Evolutionary conservation across 768 basidiomycete genomes (phyloP).

Genomic region (Termitomyces sp.): DNA sequence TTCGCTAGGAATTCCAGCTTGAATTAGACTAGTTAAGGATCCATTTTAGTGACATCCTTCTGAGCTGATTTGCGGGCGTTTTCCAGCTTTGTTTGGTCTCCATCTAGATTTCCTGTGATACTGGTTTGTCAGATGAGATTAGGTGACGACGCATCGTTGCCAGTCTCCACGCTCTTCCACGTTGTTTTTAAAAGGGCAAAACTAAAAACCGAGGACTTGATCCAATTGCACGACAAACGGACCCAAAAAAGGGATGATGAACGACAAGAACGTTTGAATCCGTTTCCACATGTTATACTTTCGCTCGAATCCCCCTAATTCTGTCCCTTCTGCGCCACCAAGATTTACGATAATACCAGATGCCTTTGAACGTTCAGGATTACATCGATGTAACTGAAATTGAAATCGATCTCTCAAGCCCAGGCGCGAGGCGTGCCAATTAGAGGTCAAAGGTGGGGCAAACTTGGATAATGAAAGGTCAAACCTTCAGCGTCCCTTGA

Average conservation of each 20-base stretch:
- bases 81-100: not conserved
- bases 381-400: not conserved
- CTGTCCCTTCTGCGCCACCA: not conserved
- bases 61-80: not conserved
- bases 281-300: not conserved
- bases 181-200: not conserved
- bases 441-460: not conserved
- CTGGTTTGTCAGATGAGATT: not conserved
- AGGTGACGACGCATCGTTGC: not conserved
- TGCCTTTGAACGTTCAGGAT: not conserved
- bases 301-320: not conserved
- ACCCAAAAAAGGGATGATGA: not conserved
- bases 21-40: slow-evolving; percentile 4
- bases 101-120: not conserved
- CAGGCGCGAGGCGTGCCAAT: not conserved
- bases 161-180: not conserved
- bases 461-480: not conserved
- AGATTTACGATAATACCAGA: not conserved
- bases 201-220: not conserved
- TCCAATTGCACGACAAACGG: not conserved
- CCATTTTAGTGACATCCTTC: not conserved
- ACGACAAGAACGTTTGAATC: not conserved
- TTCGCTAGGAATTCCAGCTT: not conserved
- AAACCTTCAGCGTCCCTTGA: not conserved
- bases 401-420: not conserved